A percentile compares a stretch with the other conserved stretches of the same genome.
phyloP scores from a whole-genome alignment of 2,329 filamentous ascomycete genomes.

The Ascochyta koolunga region DNA sequence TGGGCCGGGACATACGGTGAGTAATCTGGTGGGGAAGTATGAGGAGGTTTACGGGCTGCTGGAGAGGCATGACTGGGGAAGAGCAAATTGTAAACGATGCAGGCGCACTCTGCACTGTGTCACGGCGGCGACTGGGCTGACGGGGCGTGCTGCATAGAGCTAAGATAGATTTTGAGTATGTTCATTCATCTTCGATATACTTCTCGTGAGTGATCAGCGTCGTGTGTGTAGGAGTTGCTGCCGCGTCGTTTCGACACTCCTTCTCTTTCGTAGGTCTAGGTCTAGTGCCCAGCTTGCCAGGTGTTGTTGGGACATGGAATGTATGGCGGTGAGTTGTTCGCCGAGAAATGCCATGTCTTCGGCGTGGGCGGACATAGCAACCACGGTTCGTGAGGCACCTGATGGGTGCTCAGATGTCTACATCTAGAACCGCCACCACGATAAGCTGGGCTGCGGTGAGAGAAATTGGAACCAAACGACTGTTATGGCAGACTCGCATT shows the following conservation, averaged over 20 bases:
- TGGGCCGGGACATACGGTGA: conserved; percentile 55
- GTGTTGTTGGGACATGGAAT: background rate
- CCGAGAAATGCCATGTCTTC: conserved; percentile 4
- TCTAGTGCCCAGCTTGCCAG: too few species aligned
- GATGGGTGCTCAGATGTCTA: background rate
- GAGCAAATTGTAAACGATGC: conserved; percentile 1
- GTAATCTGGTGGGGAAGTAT: conserved; percentile 49
- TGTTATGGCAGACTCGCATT: conserved; percentile 11
- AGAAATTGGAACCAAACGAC: background rate
- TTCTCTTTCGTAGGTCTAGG: too few species aligned
- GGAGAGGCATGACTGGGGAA: conserved; percentile 55
- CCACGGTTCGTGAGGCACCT: conserved; percentile 7
- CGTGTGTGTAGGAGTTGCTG: too few species aligned
- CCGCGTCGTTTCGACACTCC: too few species aligned
- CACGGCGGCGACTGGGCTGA: too few species aligned
- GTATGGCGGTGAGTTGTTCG: conserved; percentile 13
- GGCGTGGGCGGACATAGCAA: conserved; percentile 11
- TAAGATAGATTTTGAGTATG: too few species aligned
- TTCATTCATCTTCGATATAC: too few species aligned
- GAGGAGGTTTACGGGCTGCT: conserved; percentile 60
- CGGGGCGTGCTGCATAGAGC: too few species aligned
- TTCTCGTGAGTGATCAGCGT: too few species aligned
- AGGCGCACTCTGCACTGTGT: too few species aligned
- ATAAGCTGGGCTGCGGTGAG: conserved; percentile 8
- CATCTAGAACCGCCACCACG: conserved; percentile 8